Base-by-base conservation (phyloP, 345 rosid species). In the Eucalyptus marginata region DNA sequence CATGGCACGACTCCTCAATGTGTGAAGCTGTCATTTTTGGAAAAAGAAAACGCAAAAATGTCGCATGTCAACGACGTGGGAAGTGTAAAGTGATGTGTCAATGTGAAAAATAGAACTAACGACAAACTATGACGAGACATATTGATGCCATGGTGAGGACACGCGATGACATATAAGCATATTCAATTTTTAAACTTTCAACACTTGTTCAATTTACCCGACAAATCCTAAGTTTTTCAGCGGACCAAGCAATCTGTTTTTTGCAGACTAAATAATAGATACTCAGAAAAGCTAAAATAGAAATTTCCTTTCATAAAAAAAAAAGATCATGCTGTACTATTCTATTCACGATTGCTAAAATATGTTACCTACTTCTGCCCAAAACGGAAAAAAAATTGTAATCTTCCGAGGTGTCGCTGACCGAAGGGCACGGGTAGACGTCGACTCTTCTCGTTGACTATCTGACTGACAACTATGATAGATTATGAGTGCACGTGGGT, bases 61-160 rank as follows among this genome's bases (percentile, higher is more conserved):
- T 62, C 31, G 0, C 7, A 13, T 29, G 66, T 10, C 4, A 8
- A 25, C 27, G 15, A 29, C 10, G 0, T 13, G 71, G 0, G 36
- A 64, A 29, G 71, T 14, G 36, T 13, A 64, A 64, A 64, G n/a
- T 3, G 71, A 64, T n/a, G 31, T 64, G 36, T n/a, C 9, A 3
- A 64, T 0, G 71, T 13, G 71, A 31, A 64, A 64, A n/a, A 13
- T 14, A 64, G 71, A 13, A n/a, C 7, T 4, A 6, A 29, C 8
- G 3, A 29, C 71, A 7, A 13, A 29, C 16, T 29, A 31, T 62
- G 71, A 13, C 18, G 0, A 29, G 71, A 27, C 8, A 29, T 36
- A 62, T n/a, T n/a, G 71, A 64, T 64, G 71, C 2, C 71, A 14
- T 62, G 71, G 18, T 36, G 71, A 14, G 36, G 5, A 29, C 33